Conservation (phyloP, 2,329 filamentous ascomycete genomes). For the Diaporthe helianthi region DNA sequence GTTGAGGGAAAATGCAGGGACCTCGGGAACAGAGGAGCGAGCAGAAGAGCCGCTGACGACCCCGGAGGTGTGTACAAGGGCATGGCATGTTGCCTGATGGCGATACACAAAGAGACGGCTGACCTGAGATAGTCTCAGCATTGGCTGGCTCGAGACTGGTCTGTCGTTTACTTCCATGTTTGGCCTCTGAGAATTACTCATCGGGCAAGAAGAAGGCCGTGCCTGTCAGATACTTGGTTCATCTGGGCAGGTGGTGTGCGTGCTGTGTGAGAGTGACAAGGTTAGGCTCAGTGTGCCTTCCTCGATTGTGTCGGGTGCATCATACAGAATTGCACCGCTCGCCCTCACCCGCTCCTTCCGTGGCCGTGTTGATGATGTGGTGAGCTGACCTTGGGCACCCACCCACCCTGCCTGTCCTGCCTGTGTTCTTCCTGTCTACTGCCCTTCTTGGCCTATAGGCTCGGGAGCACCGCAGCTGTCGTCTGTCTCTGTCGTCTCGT, state of each 20-base stretch:
- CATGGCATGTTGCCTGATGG: neutral
- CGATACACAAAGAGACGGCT: conserved; percentile 12
- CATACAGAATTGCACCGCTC: neutral
- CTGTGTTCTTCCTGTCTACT: no score
- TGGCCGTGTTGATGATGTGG: conserved; percentile 29
- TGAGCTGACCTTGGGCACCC: conserved; percentile 18
- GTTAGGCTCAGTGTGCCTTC: conserved; percentile 6
- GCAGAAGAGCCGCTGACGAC: neutral
- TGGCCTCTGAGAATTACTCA: conserved; percentile 4
- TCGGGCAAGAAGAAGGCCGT: conserved; percentile 1
- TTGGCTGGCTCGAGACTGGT: neutral
- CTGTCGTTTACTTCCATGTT: neutral
- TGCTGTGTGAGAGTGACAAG: neutral
- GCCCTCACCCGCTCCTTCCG: conserved; percentile 19
- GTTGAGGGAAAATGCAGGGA: neutral
- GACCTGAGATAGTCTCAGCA: neutral
- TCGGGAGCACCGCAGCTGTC: neutral
- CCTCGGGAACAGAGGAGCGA: neutral
- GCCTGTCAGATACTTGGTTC: neutral
- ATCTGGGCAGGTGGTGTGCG: neutral
- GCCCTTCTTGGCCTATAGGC: neutral
- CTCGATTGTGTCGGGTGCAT: neutral
- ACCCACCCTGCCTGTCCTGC: neutral
- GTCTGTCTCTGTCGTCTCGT: neutral
- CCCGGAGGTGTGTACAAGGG: neutral